Evolutionary conservation across 129 eudicot genomes (phyloP), one percentile per base, ranked within the genome.

Genomic region (Flaveria brownii): DNA sequence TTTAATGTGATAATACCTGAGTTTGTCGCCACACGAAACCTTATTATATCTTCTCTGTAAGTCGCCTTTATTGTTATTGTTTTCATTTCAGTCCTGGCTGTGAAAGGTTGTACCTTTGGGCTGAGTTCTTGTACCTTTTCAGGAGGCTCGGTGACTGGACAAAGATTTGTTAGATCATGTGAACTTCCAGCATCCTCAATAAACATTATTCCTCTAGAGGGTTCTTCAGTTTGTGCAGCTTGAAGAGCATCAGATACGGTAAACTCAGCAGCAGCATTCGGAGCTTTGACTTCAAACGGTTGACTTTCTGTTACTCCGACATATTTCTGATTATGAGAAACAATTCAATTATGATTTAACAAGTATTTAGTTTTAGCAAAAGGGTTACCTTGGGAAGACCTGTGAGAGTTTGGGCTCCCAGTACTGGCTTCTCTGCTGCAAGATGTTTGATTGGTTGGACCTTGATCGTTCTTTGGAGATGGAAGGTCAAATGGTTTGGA

Each of bases 171-270:
- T 42, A 94, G 68, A 86, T 91, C 93, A 59, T 93, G 96, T 46
- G 97, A 93, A 81, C 98, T 93, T 81, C 96, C 97, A 16, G 96
- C 97, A 81, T 90, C 98, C 81, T 90, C 98, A 9, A 88, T 52
- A 18, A 87, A 82, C 90, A 88, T 84, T 71, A 88, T 84, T 73
- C 85, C 92, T 45, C 92, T 79, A 28, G 87, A 85, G 25, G 90
- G 86, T 70, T 85, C 92, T 72, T 90, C 76, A 10, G 85, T 79
- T 82, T 86, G 87, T 68, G 77, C 71, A n/a, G 86, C 30, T 8
- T 82, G 59, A 65, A 84, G 74, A 39, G 83, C 82, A 57, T 84
- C 80, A 13, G 87, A 78, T 36, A 87, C 73, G 13, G 85, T 56
- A 68, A 84, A 83, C 47, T 80, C 76, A 54, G 86, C 77, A 2